Evolutionary conservation across 2,329 filamentous ascomycete genomes (phyloP), one percentile per base, ranked within the genome.

Genomic region (Verticillium albo-atrum): DNA sequence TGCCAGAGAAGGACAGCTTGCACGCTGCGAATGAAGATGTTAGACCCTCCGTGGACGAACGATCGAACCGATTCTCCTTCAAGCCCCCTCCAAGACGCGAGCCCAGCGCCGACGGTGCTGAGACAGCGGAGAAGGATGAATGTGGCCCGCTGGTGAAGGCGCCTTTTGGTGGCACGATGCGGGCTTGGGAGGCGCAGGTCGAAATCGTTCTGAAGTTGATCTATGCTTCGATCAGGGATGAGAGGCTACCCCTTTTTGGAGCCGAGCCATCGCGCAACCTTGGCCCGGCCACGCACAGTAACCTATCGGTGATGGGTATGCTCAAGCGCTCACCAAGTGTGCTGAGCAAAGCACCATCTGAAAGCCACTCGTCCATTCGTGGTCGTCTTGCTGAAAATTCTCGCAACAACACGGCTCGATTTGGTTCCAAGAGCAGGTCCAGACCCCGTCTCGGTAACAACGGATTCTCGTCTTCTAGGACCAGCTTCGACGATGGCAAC

Each of bases 151-250:
- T 98, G 23, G 90, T 98, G 27, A 92, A 88, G 68, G 76, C 83
- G 9, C 87, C 89, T 0, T 96, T 92, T 69, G 85, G 86, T 57
- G 94, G 92, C 6, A 80, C 87, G 0, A 80, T 89, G 68, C 88
- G 87, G 64, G 88, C 85, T 2, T 99, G 95, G 95, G 92, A 97
- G 71, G 81, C 85, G 35, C 92, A 97, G 71, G 81, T 99, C 47
- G 95, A 99, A 74, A 79, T 84, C n/a, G 90, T 98, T 6, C 81
- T 99, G 27, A 97, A 96, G 73, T 88, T 92, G 25, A 97, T 96
- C 62, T 99, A 96, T 73, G 85, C 80, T 28, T 97, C 93, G 0
- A 97, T 99, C 68, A 89, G 91, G 55, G 89, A 91, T 66, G 88
- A 96, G 64, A 87, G 86, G n/a, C 79, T 99, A 53, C 95, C 95